A percentile compares a stretch with the other conserved stretches of the same genome.
Conservation (phyloP, 257 asterid species). For the Nemophila menziesii region DNA sequence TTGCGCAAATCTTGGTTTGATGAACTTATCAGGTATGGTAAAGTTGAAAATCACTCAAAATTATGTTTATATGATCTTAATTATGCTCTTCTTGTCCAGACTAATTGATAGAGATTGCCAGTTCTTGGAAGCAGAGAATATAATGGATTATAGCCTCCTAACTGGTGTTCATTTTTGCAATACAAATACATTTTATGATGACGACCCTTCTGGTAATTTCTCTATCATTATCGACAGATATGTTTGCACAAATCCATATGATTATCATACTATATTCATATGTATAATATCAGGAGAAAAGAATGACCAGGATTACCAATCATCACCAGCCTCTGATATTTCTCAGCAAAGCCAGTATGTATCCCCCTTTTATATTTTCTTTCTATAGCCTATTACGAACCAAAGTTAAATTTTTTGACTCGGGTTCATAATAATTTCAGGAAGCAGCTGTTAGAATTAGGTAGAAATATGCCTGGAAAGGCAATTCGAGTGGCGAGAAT, state of each 20-base stretch:
- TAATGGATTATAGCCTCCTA: conserved; percentile 84
- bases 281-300: not conserved
- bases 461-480: conserved; percentile 68
- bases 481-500: conserved; percentile 43
- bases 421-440: conserved; percentile 20
- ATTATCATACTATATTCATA: not conserved
- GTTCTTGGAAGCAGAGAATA: conserved; percentile 70
- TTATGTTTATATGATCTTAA: not conserved
- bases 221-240: not conserved
- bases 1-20: conserved; percentile 52
- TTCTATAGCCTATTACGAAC: not conserved
- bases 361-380: conserved; percentile 1
- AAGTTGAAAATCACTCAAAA: not conserved
- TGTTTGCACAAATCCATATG: not conserved
- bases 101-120: conserved; percentile 71
- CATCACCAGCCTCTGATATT: not conserved
- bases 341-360: not conserved
- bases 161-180: conserved; percentile 77
- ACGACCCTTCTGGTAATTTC: conserved; percentile 6
- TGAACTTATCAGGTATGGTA: conserved; percentile 58
- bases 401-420: not conserved
- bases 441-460: conserved; percentile 44
- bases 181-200: conserved; percentile 4
- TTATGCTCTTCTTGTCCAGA: conserved; percentile 18
- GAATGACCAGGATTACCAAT: conserved; percentile 1